These are phyloP conservation scores for Elongisporangium prolatum DNA, from an alignment of 352 stramenopile species.

Conservation along the genomic window DNA sequence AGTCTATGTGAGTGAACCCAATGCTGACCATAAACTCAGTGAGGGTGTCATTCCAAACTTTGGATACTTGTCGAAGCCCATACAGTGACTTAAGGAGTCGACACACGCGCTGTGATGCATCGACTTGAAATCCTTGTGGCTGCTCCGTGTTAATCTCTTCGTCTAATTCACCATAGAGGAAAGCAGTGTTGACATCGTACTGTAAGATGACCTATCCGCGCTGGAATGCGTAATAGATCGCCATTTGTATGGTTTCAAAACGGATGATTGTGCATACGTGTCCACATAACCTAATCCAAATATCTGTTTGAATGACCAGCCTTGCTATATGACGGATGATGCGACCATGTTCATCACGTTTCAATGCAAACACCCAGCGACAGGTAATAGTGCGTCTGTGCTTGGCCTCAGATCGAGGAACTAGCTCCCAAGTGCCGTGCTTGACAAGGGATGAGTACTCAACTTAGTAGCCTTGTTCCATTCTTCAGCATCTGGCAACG, in stretches of 20 bases:
- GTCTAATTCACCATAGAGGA: slow-evolving; percentile 3
- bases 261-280: slow-evolving; percentile 12
- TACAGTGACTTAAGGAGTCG: slow-evolving; percentile 10
- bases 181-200: slow-evolving; percentile 12
- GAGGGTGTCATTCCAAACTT: slow-evolving; percentile 10
- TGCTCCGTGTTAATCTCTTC: slow-evolving; percentile 8
- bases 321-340: slow-evolving; percentile 12
- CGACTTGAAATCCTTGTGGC: slow-evolving; percentile 1
- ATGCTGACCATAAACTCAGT: not conserved
- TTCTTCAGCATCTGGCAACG: too few species aligned
- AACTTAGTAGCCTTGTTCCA: too few species aligned
- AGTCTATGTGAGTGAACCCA: slow-evolving; percentile 6
- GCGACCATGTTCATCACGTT: slow-evolving; percentile 6
- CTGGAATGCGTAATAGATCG: slow-evolving; percentile 11
- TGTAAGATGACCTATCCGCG: slow-evolving; percentile 3
- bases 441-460: too few species aligned
- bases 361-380: slow-evolving; percentile 10
- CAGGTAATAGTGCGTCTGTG: slow-evolving; percentile 4
- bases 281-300: slow-evolving; percentile 15
- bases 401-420: too few species aligned
- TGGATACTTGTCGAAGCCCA: slow-evolving; percentile 9
- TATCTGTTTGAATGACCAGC: slow-evolving; percentile 16
- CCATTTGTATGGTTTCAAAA: slow-evolving; percentile 11
- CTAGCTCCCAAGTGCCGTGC: too few species aligned
- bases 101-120: not conserved